Percentiles rank a stretch among this genome's conserved stretches.
Conservation (phyloP, 208 protist genomes). For the Phytomonas sp. region DNA sequence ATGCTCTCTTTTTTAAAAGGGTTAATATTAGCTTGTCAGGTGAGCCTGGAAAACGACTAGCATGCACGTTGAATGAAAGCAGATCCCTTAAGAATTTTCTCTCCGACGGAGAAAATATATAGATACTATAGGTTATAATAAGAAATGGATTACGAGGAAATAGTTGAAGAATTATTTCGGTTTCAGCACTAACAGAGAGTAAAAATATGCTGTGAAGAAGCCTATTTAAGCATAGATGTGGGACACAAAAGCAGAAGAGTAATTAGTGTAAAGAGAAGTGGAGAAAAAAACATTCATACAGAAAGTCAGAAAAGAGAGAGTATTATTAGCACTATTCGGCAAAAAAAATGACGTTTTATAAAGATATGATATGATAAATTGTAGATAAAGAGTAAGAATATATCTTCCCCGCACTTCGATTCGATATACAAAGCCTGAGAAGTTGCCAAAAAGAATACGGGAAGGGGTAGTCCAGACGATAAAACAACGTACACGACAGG, state of each 20-base stretch:
- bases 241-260: conserved; percentile 16
- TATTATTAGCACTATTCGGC: background rate
- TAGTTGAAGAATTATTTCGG: background rate
- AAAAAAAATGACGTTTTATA: conserved; percentile 21
- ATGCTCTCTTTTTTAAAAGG: too few relatives aligned
- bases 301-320: conserved; percentile 8
- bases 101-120: conserved; percentile 4
- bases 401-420: background rate
- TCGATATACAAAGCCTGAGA: too few relatives aligned
- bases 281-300: conserved; percentile 11
- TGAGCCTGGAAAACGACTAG: too few relatives aligned
- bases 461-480: too few relatives aligned
- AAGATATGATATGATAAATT: background rate
- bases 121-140: conserved; percentile 2
- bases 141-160: background rate
- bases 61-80: conserved; percentile 2
- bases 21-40: too few relatives aligned
- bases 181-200: conserved; percentile 7
- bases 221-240: conserved; percentile 2
- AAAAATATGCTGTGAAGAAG: conserved; percentile 15
- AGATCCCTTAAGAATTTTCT: too few relatives aligned
- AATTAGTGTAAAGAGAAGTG: conserved; percentile 13
- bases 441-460: conserved; percentile 8
- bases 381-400: background rate
- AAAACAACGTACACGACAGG: background rate